Evolutionary conservation across 2,329 filamentous ascomycete genomes (phyloP), one percentile per base, ranked within the genome.

Genomic region (Stagonosporopsis tanaceti): DNA sequence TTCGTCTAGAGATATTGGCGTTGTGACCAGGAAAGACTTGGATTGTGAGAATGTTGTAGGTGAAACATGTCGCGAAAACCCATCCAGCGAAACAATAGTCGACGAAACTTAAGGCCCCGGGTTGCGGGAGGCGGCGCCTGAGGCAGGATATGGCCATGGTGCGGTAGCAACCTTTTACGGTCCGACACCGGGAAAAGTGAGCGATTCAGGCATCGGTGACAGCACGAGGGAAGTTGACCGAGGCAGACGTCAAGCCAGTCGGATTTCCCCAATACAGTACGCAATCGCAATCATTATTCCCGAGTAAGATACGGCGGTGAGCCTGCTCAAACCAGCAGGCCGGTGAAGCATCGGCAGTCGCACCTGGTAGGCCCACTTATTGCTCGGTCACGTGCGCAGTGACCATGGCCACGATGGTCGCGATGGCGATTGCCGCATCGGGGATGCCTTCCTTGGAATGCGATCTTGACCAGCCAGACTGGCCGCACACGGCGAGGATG

Each of bases 341-440:
- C 56, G 56, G 56, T 50, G 56, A 59, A 59, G 56, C 46, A 53
- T 58, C 55, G 55, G 55, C 55, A 59, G 46, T 59, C 40, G 47
- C 40, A 50, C 30, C 44, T 53, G 32, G 54, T 40, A 39, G 54
- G 50, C 37, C 53, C 48, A 28, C 14, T 15, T 46, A 40, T 45
- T 32, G 14, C 8, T 7, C 1, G 34, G 34, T 57, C 54, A 57
- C 54, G 54, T 57, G 54, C 15, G 50, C 44, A 25, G 22, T 24
- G 37, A 8, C 37, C 37, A 7, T 45, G 44, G 17, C 32, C 32
- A 34, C 14, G 4, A 41, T 37, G 30, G 34, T 17, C 14, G 38
- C 30, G 22, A 52, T 51, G n/a, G 54, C 34, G 28, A 39, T 27
- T 57, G 35, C 54, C 54, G 34, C 48, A 58, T 53, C 45, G 45